These are phyloP conservation scores for Ceratocystis cacaofunesta DNA, from an alignment of 2,329 filamentous ascomycete species.

Conservation along the genomic window DNA sequence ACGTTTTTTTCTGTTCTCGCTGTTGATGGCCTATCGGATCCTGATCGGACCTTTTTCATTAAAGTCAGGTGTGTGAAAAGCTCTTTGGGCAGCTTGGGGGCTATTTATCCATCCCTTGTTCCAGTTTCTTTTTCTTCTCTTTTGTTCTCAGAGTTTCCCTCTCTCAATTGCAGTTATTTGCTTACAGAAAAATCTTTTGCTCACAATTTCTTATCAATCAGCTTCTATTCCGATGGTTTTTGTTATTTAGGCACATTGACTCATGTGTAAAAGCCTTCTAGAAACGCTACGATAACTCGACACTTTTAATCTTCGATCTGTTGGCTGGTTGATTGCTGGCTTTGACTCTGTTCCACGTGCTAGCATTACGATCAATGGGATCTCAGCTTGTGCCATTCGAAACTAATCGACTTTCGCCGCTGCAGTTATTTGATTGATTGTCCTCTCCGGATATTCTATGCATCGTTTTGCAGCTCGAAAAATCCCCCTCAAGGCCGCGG, in stretches of 20 bases:
- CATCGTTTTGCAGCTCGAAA: not conserved
- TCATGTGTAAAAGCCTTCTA: not conserved
- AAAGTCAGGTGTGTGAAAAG: not conserved
- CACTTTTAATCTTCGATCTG: not conserved
- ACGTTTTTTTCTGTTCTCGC: not conserved
- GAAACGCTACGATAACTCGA: not conserved
- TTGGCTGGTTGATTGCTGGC: not conserved
- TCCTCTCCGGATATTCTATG: not conserved
- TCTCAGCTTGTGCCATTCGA: conserved; percentile 12
- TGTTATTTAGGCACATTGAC: not conserved
- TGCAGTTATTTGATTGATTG: conserved; percentile 17
- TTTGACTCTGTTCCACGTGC: not conserved
- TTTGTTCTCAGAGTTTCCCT: not conserved
- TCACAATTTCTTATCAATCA: conserved; percentile 13
- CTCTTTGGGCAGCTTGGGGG: not conserved
- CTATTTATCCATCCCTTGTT: no score
- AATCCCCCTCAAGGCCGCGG: not conserved
- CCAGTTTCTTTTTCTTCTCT: not conserved
- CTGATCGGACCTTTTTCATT: conserved; percentile 7
- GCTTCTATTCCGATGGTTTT: not conserved
- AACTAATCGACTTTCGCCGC: conserved; percentile 12
- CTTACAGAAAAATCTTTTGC: not conserved
- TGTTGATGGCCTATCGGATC: conserved; percentile 7
- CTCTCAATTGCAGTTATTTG: not conserved
- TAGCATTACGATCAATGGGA: conserved; percentile 14